Evolutionary conservation across 2,329 filamentous ascomycete genomes (phyloP).

Genomic region (Pseudogymnoascus sp.): DNA sequence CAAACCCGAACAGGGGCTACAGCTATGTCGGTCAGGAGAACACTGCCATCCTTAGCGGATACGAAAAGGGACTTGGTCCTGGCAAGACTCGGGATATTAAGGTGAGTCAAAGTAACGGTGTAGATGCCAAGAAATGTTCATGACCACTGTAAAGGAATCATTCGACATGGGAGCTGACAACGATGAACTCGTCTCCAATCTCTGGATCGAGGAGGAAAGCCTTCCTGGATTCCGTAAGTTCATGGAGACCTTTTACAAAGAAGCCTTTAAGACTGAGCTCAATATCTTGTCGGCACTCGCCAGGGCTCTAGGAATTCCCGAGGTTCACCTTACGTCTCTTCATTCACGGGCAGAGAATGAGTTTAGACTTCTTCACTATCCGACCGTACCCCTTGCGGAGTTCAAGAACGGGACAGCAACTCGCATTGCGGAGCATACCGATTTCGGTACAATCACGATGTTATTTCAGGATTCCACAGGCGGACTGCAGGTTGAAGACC

Average conservation of each 20-base stretch:
- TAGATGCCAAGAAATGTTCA: neutral
- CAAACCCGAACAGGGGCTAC: neutral
- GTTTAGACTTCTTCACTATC: slow-evolving; percentile 53
- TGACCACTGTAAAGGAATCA: slow-evolving; percentile 34
- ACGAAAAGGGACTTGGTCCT: neutral
- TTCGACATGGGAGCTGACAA: slow-evolving; percentile 44
- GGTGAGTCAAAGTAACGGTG: neutral
- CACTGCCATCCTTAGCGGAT: neutral
- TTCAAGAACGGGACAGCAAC: slow-evolving; percentile 36
- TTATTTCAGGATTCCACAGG: slow-evolving; percentile 46
- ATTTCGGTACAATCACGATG: slow-evolving; percentile 45
- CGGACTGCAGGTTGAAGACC: slow-evolving; percentile 43
- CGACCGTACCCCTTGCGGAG: slow-evolving; percentile 36
- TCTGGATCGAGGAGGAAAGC: slow-evolving; percentile 39
- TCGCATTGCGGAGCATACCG: slow-evolving; percentile 45
- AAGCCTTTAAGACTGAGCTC: slow-evolving; percentile 35
- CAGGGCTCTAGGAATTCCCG: slow-evolving; percentile 38
- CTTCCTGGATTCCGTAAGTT: slow-evolving; percentile 40
- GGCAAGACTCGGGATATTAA: neutral
- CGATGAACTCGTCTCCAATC: slow-evolving; percentile 36
- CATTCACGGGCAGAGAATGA: slow-evolving; percentile 52
- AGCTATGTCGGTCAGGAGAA: slow-evolving; percentile 1
- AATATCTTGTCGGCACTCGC: slow-evolving; percentile 39
- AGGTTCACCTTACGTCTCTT: slow-evolving; percentile 34
- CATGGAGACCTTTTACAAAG: slow-evolving; percentile 42